Conservation (phyloP, 768 basidiomycete species). For the Rhodosporidiobolus odoratus region DNA sequence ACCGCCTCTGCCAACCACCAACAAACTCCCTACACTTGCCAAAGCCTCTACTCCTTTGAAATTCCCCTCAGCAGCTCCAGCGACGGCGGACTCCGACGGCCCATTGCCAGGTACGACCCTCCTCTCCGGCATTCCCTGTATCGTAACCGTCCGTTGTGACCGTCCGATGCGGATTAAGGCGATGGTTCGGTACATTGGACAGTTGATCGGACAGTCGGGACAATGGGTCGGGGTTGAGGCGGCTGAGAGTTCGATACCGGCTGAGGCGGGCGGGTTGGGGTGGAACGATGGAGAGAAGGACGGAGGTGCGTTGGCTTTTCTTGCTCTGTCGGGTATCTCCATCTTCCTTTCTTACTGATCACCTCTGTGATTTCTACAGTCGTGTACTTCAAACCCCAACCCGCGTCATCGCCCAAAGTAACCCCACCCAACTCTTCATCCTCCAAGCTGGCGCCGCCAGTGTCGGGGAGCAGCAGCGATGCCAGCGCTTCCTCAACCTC, state of each 20-base stretch:
- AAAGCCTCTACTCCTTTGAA: too few species aligned
- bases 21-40: too few species aligned
- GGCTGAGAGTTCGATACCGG: slow-evolving; percentile 17
- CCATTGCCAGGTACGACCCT: slow-evolving; percentile 59
- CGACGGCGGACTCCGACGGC: not conserved
- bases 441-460: not conserved
- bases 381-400: not conserved
- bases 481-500: slow-evolving; percentile 13
- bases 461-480: slow-evolving; percentile 53
- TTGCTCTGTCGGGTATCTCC: not conserved
- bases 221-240: slow-evolving; percentile 83
- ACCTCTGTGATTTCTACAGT: slow-evolving; percentile 51
- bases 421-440: not conserved
- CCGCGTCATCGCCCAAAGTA: not conserved
- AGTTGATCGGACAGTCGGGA: slow-evolving; percentile 69
- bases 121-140: slow-evolving; percentile 83
- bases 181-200: slow-evolving; percentile 72
- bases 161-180: slow-evolving; percentile 70
- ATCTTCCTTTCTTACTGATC: not conserved
- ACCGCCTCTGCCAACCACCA: not conserved
- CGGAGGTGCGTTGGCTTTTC: slow-evolving; percentile 57
- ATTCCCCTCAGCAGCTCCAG: not conserved
- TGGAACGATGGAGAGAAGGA: slow-evolving; percentile 84
- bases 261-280: slow-evolving; percentile 55
- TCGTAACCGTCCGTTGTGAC: slow-evolving; percentile 56